Conservation (phyloP, 768 basidiomycete species). For the Coprinopsis marcescibilis region DNA sequence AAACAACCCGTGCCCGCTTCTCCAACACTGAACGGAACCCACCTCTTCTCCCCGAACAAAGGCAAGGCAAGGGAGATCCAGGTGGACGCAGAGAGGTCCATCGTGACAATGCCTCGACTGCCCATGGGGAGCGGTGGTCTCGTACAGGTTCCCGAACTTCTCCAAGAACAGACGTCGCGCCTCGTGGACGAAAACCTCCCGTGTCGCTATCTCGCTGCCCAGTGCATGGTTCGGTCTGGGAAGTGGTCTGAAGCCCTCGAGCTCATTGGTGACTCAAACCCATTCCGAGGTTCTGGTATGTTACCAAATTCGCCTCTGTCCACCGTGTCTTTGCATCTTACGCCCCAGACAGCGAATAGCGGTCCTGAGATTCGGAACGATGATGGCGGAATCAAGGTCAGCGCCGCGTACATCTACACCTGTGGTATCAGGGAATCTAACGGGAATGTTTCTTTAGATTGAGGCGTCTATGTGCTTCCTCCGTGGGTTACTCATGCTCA, state of each 20-base stretch:
- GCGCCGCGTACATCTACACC: too few species aligned
- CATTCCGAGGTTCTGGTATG: constrained; percentile 69
- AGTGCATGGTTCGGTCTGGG: constrained; percentile 87
- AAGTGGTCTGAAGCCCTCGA: constrained; percentile 88
- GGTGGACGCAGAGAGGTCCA: constrained; percentile 21
- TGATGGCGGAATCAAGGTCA: constrained; percentile 93
- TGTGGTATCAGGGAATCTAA: too few species aligned
- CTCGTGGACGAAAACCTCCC: constrained; percentile 93
- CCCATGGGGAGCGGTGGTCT: constrained; percentile 70
- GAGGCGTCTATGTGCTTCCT: constrained; percentile 98
- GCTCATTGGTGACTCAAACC: constrained; percentile 90
- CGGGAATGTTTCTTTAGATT: too few species aligned
- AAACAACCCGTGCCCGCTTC: constrained; percentile 19
- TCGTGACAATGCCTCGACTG: constrained; percentile 40
- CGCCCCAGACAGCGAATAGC: constrained; percentile 45
- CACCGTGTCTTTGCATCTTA: too few species aligned
- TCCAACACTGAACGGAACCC: constrained; percentile 12
- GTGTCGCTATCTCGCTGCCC: constrained; percentile 93
- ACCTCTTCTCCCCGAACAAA: constrained; percentile 19
- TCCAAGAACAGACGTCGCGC: constrained; percentile 62
- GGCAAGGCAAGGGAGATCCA: constrained; percentile 62
- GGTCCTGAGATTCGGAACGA: constrained; percentile 71
- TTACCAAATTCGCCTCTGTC: too few species aligned
- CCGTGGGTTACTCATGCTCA: constrained; percentile 89
- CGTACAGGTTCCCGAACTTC: constrained; percentile 60